phyloP scores from a whole-genome alignment of 2,329 filamentous ascomycete species.

The Sporothrix globosa region DNA sequence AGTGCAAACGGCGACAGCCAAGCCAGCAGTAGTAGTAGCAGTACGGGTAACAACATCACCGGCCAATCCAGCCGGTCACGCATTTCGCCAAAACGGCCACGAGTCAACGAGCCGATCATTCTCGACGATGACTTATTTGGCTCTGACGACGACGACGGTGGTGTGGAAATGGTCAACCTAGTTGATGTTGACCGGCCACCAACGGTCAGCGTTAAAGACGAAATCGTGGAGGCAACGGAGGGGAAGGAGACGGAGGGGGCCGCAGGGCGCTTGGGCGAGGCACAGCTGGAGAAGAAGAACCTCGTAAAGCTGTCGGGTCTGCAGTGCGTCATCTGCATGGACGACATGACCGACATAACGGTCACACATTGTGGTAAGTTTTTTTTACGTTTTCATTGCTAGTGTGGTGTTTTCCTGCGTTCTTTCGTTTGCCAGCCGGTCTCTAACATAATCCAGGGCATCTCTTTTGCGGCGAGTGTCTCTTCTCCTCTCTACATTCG shows the following conservation, averaged over 20 bases:
- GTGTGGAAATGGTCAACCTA: slow-evolving; percentile 46
- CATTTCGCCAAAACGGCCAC: slow-evolving; percentile 25
- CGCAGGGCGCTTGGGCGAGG: neutral
- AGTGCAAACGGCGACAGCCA: slow-evolving; percentile 13
- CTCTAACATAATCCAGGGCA: slow-evolving; percentile 54
- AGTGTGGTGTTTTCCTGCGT: too few species aligned
- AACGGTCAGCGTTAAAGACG: neutral
- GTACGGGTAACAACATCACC: slow-evolving; percentile 5
- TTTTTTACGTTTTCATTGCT: too few species aligned
- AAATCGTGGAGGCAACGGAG: neutral
- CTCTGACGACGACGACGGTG: slow-evolving; percentile 35
- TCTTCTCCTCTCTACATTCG: slow-evolving; percentile 63
- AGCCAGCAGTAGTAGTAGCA: slow-evolving; percentile 15
- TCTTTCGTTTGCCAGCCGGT: neutral
- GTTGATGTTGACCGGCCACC: slow-evolving; percentile 37
- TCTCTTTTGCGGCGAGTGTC: slow-evolving; percentile 65
- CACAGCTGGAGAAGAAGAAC: slow-evolving; percentile 31
- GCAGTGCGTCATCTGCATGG: slow-evolving; percentile 71
- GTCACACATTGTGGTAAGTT: slow-evolving; percentile 68
- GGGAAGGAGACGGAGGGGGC: neutral
- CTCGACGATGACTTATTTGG: slow-evolving; percentile 31
- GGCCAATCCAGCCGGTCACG: slow-evolving; percentile 17
- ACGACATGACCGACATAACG: slow-evolving; percentile 60
- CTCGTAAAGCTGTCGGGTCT: slow-evolving; percentile 60
- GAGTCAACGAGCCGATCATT: neutral